phyloP scores from a whole-genome alignment of 306 rosid species.

The Casuarina glauca region DNA sequence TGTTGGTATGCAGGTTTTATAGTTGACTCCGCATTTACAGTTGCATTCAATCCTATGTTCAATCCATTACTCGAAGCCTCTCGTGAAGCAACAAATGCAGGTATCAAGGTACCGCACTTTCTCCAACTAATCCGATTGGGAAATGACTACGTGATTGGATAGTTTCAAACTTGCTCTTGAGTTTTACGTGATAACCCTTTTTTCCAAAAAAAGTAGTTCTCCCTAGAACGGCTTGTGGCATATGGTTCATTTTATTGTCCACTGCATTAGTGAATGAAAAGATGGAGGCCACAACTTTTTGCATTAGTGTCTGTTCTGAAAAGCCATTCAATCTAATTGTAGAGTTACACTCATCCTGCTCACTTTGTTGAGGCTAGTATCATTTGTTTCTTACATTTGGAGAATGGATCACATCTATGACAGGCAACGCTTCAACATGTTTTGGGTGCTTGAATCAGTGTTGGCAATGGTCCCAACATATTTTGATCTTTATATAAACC shows the following conservation, averaged over 20 bases:
- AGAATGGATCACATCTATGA: neutral
- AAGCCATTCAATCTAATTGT: neutral
- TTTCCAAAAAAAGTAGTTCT: neutral
- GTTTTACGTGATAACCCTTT: neutral
- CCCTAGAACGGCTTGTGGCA: neutral
- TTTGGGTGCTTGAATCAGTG: neutral
- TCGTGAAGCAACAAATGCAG: constrained; percentile 92
- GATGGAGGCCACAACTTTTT: neutral
- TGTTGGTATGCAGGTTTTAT: constrained; percentile 62
- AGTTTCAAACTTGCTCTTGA: neutral
- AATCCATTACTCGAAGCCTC: constrained; percentile 96
- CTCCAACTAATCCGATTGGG: neutral
- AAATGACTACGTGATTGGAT: neutral
- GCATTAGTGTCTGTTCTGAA: neutral
- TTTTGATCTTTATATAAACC: neutral
- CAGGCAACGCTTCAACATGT: too few relatives aligned
- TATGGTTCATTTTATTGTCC: neutral
- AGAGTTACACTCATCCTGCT: neutral
- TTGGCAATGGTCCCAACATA: constrained; percentile 2
- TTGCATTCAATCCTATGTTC: constrained; percentile 93
- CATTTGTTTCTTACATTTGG: neutral
- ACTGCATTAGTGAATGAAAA: neutral
- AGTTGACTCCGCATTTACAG: constrained; percentile 93
- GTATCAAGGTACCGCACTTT: constrained; percentile 73
- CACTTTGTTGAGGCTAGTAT: neutral